Percentiles rank a stretch among this genome's conserved stretches.
Conservation (phyloP, 352 stramenopile genomes). For the Globisporangium iwayamae region DNA sequence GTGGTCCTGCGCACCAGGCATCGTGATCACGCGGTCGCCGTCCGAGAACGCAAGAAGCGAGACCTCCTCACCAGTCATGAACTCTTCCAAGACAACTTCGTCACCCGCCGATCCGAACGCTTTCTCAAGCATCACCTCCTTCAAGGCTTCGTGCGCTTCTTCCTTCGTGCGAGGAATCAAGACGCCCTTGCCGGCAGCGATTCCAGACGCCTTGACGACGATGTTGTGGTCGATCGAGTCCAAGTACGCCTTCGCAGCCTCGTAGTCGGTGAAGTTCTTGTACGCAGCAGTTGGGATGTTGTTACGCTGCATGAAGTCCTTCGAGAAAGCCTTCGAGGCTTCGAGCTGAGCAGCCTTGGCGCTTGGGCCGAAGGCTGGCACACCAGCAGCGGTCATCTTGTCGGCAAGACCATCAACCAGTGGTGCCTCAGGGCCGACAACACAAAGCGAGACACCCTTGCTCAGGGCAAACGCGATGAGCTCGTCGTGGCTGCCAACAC, state of each 20-base stretch:
- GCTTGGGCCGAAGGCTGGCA: slow-evolving; percentile 96
- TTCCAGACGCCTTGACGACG: slow-evolving; percentile 99
- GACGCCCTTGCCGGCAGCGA: slow-evolving; percentile 99
- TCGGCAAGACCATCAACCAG: slow-evolving; percentile 96
- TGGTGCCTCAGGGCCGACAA: slow-evolving; percentile 97
- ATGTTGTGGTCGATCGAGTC: slow-evolving; percentile 92
- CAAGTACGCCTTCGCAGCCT: slow-evolving; percentile 90
- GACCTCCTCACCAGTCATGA: slow-evolving; percentile 97
- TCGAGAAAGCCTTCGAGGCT: slow-evolving; percentile 98
- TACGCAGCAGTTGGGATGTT: slow-evolving; percentile 97
- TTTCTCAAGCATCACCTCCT: slow-evolving; percentile 97
- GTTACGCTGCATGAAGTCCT: slow-evolving; percentile 98
- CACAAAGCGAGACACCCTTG: slow-evolving; percentile 93
- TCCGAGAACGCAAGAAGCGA: slow-evolving; percentile 98
- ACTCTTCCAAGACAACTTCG: slow-evolving; percentile 98
- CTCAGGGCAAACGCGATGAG: slow-evolving; percentile 75
- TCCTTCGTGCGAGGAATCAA: slow-evolving; percentile 93
- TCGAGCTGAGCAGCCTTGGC: slow-evolving; percentile 95
- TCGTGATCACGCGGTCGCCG: slow-evolving; percentile 92
- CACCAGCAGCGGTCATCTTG: slow-evolving; percentile 87
- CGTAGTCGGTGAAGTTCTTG: slow-evolving; percentile 94
- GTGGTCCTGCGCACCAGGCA: slow-evolving; percentile 98
- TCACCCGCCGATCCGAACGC: slow-evolving; percentile 95
- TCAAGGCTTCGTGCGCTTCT: slow-evolving; percentile 91
- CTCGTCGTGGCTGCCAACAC: slow-evolving; percentile 52